Conservation (phyloP, 2,329 filamentous ascomycete genomes). For the Paraphoma chrysanthemicola region DNA sequence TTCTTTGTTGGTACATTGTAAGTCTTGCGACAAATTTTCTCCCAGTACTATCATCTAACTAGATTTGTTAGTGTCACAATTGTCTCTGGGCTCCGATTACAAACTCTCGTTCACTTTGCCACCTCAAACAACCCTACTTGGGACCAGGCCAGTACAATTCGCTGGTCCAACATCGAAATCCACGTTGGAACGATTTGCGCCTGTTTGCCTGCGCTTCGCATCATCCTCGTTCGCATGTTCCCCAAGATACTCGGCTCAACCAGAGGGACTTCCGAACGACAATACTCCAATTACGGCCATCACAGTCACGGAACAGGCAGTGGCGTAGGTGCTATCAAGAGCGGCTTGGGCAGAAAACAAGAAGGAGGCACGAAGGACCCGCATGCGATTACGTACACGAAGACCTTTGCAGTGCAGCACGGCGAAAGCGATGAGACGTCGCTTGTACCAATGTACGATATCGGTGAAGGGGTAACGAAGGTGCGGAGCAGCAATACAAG, state of each 20-base stretch:
- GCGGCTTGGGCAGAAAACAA: slow-evolving; percentile 4
- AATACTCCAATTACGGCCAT: slow-evolving; percentile 15
- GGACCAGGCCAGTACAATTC: slow-evolving; percentile 28
- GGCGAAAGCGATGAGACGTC: slow-evolving; percentile 16
- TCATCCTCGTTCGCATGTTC: slow-evolving; percentile 41
- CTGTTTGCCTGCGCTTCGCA: slow-evolving; percentile 49
- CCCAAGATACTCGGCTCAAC: slow-evolving; percentile 42
- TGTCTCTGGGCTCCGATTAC: slow-evolving; percentile 50
- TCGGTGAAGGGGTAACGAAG: slow-evolving; percentile 8
- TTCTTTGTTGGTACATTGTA: slow-evolving; percentile 41
- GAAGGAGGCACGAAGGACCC: slow-evolving; percentile 3
- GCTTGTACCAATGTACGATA: slow-evolving; percentile 18
- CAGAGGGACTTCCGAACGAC: not conserved
- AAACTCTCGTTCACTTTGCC: slow-evolving; percentile 50
- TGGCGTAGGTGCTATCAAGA: slow-evolving; percentile 14
- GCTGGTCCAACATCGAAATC: slow-evolving; percentile 25
- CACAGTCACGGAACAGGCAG: slow-evolving; percentile 27
- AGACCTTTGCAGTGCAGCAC: slow-evolving; percentile 21
- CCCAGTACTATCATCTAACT: not conserved
- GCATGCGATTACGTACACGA: slow-evolving; percentile 18
- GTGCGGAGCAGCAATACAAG: slow-evolving; percentile 15
- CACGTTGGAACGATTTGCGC: slow-evolving; percentile 48
- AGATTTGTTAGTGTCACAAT: slow-evolving; percentile 26
- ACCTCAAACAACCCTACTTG: slow-evolving; percentile 46
- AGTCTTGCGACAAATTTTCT: slow-evolving; percentile 1